Evolutionary conservation across 257 asterid species (phyloP).

Genomic region (Cynanchum wilfordii): DNA sequence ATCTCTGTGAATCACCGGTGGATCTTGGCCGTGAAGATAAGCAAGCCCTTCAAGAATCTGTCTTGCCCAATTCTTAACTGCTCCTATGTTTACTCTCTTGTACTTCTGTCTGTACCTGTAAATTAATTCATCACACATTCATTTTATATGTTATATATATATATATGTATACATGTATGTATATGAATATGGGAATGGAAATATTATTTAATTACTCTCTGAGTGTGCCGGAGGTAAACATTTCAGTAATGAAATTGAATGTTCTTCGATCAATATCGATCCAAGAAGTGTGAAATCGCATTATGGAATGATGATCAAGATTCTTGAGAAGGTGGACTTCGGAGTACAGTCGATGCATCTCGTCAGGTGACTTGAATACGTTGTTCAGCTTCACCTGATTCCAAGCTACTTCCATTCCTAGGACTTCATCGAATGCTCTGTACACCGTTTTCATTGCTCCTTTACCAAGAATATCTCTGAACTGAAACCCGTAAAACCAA

Average conservation of each 20-base stretch:
- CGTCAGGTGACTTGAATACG: constrained; percentile 42
- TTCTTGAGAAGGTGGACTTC: constrained; percentile 75
- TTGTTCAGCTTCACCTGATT: constrained; percentile 60
- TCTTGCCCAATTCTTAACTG: constrained; percentile 63
- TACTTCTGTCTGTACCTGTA: constrained; percentile 54
- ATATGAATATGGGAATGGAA: too few species aligned
- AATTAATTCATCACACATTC: too few species aligned
- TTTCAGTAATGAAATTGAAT: constrained; percentile 74
- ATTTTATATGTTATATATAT: background rate
- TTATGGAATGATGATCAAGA: constrained; percentile 62
- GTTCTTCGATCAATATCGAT: constrained; percentile 45
- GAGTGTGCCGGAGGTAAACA: constrained; percentile 83
- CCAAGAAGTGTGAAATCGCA: constrained; percentile 58
- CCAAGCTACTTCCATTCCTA: constrained; percentile 85
- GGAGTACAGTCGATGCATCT: constrained; percentile 58
- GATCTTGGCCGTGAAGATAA: constrained; percentile 59
- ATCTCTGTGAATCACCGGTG: constrained; percentile 81
- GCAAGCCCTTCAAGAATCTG: constrained; percentile 73
- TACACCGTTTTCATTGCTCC: constrained; percentile 79
- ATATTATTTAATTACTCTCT: constrained; percentile 43
- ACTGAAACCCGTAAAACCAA: too few species aligned
- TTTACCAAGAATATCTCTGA: constrained; percentile 74
- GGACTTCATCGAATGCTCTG: constrained; percentile 61
- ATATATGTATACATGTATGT: too few species aligned
- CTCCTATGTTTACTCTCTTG: constrained; percentile 41